Evolutionary conservation across 306 rosid species (phyloP).

Genomic region (Quercus engelmannii): DNA sequence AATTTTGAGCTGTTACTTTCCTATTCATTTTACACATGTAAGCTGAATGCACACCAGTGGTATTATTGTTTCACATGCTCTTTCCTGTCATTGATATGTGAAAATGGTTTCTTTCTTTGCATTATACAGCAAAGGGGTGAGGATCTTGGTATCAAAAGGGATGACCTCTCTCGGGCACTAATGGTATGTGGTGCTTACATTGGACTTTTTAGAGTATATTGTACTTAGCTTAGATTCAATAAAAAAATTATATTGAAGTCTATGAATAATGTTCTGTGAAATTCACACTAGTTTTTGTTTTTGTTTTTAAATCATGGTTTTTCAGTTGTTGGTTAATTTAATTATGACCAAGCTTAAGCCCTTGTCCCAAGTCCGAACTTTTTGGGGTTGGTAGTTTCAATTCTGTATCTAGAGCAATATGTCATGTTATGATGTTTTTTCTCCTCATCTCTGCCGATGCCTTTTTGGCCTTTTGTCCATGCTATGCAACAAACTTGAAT

Average conservation of each 20-base stretch:
- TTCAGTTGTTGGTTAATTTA: background rate
- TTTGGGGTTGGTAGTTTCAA: background rate
- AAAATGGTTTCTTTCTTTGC: constrained; percentile 30
- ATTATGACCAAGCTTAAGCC: background rate
- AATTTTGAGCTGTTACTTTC: constrained; percentile 80
- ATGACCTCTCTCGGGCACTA: constrained; percentile 72
- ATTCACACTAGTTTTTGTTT: background rate
- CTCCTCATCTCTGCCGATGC: background rate
- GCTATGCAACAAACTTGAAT: background rate
- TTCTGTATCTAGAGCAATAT: background rate
- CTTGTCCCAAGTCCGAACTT: background rate
- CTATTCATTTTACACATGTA: constrained; percentile 97
- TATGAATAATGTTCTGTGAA: background rate
- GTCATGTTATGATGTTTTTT: background rate
- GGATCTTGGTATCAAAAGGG: constrained; percentile 63
- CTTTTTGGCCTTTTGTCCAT: background rate
- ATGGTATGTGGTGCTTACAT: constrained; percentile 59
- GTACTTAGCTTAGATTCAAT: too few species aligned
- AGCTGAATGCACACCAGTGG: constrained; percentile 29
- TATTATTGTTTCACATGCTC: constrained; percentile 17
- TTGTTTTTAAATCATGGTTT: background rate
- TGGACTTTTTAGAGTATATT: constrained; percentile 12
- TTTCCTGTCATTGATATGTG: constrained; percentile 17
- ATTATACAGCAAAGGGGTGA: constrained; percentile 52
- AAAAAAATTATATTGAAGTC: background rate